Base-by-base conservation (phyloP, 371 early-diverging fungal species). In the Syncephalastrum racemosum region DNA sequence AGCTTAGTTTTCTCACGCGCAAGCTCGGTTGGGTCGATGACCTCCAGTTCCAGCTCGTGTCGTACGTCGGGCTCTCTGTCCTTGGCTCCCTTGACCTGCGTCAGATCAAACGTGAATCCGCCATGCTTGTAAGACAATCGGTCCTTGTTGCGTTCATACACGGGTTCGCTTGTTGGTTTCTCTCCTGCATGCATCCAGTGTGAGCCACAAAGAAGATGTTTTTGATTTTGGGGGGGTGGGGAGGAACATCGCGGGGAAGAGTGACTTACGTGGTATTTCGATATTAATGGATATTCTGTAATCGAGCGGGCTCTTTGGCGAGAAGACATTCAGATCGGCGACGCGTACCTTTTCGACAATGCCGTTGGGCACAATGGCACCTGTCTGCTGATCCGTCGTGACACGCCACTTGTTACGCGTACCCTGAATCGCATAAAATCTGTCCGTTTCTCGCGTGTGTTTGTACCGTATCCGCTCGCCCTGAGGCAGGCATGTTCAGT, bases 41-140 rank as follows among this genome's bases (percentile, higher is more conserved):
- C 74, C 50, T 86, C 86, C 24, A 86, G 56, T 46, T 86, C 86
- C 43, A 86, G 63, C 55, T 86, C 86, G 62, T 86, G 86, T 4
- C 84, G 79, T 8, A 77, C 31, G 12, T 83, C 81, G 10, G 36
- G 36, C 3, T 63, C 53, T 8, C 66, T 51, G 8, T 54, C 25
- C 45, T 48, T 53, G 19, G 52, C 55, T 7, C 70, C 71, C 53
- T 83, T 81, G 45, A 90, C 91, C 64, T 89, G 88, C 0, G 91
- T 91, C 24, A 91, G 66, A 60, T 91, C 91, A 58, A 91, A 82
- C 44, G 82, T 82, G 56, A 88, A 82, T n/a, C 85, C 74, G 24
- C 85, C 84, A 64, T 89, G 89, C 39, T 77, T 71, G 51, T 91
- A 91, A 3, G 88, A 85, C 48, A 91, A 59, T 24, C 91, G 73